Evolutionary conservation across 2,329 filamentous ascomycete genomes (phyloP).

Genomic region (Dactylellina leptospora): DNA sequence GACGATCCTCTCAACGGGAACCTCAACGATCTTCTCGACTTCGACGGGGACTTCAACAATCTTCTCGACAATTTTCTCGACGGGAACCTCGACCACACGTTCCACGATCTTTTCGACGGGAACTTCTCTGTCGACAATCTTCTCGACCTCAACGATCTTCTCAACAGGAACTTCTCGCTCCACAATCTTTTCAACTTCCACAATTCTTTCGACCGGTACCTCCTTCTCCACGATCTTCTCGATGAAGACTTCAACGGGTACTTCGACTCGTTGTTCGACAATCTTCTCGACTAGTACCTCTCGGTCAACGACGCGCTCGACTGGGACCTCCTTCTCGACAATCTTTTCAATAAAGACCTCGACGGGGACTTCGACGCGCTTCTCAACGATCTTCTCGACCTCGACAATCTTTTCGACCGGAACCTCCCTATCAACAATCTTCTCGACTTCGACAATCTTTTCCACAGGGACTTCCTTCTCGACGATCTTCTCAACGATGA

Average conservation of each 20-base stretch:
- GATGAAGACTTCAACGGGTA: conserved; percentile 38
- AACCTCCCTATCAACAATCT: conserved; percentile 39
- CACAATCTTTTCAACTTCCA: conserved; percentile 33
- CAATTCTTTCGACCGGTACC: conserved; percentile 25
- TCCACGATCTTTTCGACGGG: conserved; percentile 38
- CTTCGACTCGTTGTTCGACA: conserved; percentile 42
- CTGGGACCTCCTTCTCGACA: conserved; percentile 44
- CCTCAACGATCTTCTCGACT: conserved; percentile 4
- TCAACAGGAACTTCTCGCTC: conserved; percentile 23
- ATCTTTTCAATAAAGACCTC: conserved; percentile 38
- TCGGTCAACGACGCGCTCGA: conserved; percentile 29
- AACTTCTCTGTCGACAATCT: conserved; percentile 35
- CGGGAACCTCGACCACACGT: conserved; percentile 1
- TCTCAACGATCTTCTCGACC: conserved; percentile 39
- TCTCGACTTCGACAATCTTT: conserved; percentile 27
- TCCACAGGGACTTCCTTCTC: not conserved
- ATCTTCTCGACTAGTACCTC: conserved; percentile 33
- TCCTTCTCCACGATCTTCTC: conserved; percentile 39
- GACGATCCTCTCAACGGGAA: conserved; percentile 1
- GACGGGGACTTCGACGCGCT: conserved; percentile 23
- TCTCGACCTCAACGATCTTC: conserved; percentile 20
- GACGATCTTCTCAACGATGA: conserved; percentile 27
- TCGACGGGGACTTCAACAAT: conserved; percentile 15
- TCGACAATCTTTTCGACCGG: conserved; percentile 45
- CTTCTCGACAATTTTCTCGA: conserved; percentile 31